A percentile compares a stretch with the other conserved stretches of the same genome.
These are phyloP conservation scores for Meyerozyma athensensis DNA, from an alignment of 1,139 yeast genomes.

Conservation along the genomic window DNA sequence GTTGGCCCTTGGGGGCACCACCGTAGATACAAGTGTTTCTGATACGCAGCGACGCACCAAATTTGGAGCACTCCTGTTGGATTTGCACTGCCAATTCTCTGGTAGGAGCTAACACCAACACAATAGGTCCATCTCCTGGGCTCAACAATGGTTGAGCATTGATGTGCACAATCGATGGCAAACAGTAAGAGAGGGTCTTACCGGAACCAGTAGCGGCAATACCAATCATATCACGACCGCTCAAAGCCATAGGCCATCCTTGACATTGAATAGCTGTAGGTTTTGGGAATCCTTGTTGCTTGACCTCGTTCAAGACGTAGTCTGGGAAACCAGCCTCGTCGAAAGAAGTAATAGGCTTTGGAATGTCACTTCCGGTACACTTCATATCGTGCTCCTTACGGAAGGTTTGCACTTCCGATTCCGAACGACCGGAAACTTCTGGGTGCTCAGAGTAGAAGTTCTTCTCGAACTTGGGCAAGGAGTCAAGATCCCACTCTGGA, in stretches of 20 bases:
- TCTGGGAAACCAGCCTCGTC: slow-evolving; percentile 98
- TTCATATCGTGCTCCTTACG: slow-evolving; percentile 86
- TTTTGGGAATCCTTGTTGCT: slow-evolving; percentile 85
- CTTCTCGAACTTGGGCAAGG: slow-evolving; percentile 88
- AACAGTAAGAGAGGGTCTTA: slow-evolving; percentile 93
- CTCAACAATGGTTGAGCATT: slow-evolving; percentile 93
- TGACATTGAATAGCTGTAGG: slow-evolving; percentile 98
- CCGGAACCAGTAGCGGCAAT: slow-evolving; percentile 99
- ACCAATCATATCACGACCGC: slow-evolving; percentile 99
- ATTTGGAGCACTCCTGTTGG: slow-evolving; percentile 92
- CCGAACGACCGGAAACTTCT: slow-evolving; percentile 68
- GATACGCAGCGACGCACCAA: slow-evolving; percentile 86
- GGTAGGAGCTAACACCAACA: slow-evolving; percentile 93
- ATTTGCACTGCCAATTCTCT: slow-evolving; percentile 98
- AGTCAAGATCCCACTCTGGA: slow-evolving; percentile 76
- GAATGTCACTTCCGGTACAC: slow-evolving; percentile 76
- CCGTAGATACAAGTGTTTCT: slow-evolving; percentile 98
- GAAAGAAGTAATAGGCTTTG: slow-evolving; percentile 88
- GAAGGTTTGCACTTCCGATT: slow-evolving; percentile 66
- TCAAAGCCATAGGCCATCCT: slow-evolving; percentile 99
- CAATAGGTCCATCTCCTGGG: slow-evolving; percentile 97
- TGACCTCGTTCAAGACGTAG: slow-evolving; percentile 84
- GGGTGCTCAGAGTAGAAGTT: slow-evolving; percentile 89
- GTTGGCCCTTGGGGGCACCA: slow-evolving; percentile 98
- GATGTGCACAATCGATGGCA: slow-evolving; percentile 95